Percentiles rank a stretch among this genome's conserved stretches.
phyloP scores from a whole-genome alignment of 2,329 filamentous ascomycete genomes.

The Diplodia corticola region DNA sequence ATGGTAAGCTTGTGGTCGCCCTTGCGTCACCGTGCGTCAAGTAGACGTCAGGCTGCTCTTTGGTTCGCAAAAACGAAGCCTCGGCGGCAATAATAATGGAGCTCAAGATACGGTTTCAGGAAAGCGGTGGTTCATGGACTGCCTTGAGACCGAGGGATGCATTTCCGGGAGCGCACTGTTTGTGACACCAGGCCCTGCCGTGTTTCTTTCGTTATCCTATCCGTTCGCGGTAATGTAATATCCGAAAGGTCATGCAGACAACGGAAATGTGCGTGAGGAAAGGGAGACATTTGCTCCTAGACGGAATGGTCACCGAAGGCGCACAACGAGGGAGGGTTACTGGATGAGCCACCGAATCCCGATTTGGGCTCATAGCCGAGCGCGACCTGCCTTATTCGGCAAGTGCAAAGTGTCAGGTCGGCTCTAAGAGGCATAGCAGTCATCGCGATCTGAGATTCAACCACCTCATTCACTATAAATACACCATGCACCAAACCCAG shows the following conservation, averaged over 20 bases:
- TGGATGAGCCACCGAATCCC: neutral
- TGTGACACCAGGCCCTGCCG: too few species aligned
- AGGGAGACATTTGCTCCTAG: neutral
- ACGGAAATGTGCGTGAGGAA: too few species aligned
- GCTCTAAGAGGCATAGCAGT: neutral
- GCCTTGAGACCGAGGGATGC: too few species aligned
- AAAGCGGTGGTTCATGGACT: too few species aligned
- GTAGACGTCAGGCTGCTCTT: neutral
- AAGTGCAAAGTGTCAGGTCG: neutral
- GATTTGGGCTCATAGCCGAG: neutral
- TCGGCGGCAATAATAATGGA: too few species aligned
- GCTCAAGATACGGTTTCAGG: too few species aligned
- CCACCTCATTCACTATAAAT: neutral
- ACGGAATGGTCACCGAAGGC: neutral
- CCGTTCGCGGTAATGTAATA: too few species aligned
- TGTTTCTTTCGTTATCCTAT: too few species aligned
- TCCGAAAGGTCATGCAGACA: too few species aligned
- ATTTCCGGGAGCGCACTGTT: too few species aligned
- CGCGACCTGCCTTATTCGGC: neutral
- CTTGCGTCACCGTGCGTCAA: conserved; percentile 16
- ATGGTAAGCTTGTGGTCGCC: neutral
- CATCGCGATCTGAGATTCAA: neutral
- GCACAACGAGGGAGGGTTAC: neutral
- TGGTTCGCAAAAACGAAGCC: neutral
- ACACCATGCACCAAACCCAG: neutral